Evolutionary conservation across 1,139 yeast genomes (phyloP), one percentile per base, ranked within the genome.

Genomic region (Martiniozyma asiatica): DNA sequence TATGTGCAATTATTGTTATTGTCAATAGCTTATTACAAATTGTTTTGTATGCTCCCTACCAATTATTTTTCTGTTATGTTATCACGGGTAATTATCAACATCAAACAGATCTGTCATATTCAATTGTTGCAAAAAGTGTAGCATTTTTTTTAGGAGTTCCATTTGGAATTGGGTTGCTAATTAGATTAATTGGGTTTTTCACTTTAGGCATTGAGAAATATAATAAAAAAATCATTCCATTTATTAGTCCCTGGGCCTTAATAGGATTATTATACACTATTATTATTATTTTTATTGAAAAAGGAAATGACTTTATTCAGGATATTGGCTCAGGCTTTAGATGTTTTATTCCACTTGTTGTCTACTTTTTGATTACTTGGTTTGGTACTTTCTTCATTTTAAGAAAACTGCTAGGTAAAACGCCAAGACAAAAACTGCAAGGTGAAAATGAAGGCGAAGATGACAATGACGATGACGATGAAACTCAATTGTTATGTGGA

Each of bases 131-230:
- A 1, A 55, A 56, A 38, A 62, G 67, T 39, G 74, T 71, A 24
- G 68, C 61, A 1, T 60, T 66, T 12, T 72, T 70, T 43, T 55
- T 72, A 35, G 79, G 77, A 2, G 53, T 72, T 15, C 78, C 78
- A 2, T 43, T 72, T 16, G 68, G 49, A 0, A 43, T 61, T 14
- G 76, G 74, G 2, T 36, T 68, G 8, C 6, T 60, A 3, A 58
- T 68, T 9, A 54, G 78, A 34, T 38, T 59, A 14, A 27, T 42
- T 1, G 44, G 53, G 10, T 36, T 55, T 13, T 38, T 33, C 8
- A 27, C 53, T 2, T 34, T 55, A 13, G 61, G 65, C 3, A 45
- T 40, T 19, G 39, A 48, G 14, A 41, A 27, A 19, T 67, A 53
- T 42, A 51, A 60, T 21, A 45, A 47, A 18, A 43, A 42, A 20